phyloP scores from a whole-genome alignment of 2,329 filamentous ascomycete genomes.

The Chrysoporthe puriensis region DNA sequence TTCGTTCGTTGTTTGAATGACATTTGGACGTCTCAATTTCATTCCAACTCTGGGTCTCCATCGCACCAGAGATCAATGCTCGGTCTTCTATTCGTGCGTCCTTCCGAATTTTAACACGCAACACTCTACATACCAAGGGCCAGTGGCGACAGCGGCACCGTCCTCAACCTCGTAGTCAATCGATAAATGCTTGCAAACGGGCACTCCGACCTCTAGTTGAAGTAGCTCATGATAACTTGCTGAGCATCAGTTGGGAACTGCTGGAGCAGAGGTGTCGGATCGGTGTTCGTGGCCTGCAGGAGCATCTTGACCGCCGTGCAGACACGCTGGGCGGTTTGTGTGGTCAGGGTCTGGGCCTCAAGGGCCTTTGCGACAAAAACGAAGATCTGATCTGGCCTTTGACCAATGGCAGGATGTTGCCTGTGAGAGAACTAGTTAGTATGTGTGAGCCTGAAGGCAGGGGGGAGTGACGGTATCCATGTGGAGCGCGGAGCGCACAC shows the following conservation, averaged over 20 bases:
- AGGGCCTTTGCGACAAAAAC: constrained; percentile 84
- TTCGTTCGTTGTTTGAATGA: background rate
- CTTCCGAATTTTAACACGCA: background rate
- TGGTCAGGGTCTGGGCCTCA: constrained; percentile 87
- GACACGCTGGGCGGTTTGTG: constrained; percentile 77
- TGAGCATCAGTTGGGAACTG: constrained; percentile 81
- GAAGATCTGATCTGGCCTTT: constrained; percentile 81
- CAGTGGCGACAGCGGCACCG: constrained; percentile 10
- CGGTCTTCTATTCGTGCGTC: background rate
- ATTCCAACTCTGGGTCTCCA: background rate
- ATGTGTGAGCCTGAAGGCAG: background rate
- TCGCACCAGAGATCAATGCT: background rate
- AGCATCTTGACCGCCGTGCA: constrained; percentile 78
- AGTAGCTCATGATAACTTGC: constrained; percentile 76
- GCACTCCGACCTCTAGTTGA: constrained; percentile 55
- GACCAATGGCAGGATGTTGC: constrained; percentile 80
- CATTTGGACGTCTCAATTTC: background rate
- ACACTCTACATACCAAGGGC: constrained; percentile 4
- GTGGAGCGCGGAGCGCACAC: background rate
- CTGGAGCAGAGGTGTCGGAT: constrained; percentile 75
- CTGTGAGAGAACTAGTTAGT: constrained; percentile 50
- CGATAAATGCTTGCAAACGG: background rate
- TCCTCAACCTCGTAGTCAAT: background rate
- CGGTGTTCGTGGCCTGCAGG: constrained; percentile 72
- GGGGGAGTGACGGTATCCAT: constrained; percentile 5